Evolutionary conservation across 306 rosid species (phyloP).

Genomic region (Vigna reflexopilosa): DNA sequence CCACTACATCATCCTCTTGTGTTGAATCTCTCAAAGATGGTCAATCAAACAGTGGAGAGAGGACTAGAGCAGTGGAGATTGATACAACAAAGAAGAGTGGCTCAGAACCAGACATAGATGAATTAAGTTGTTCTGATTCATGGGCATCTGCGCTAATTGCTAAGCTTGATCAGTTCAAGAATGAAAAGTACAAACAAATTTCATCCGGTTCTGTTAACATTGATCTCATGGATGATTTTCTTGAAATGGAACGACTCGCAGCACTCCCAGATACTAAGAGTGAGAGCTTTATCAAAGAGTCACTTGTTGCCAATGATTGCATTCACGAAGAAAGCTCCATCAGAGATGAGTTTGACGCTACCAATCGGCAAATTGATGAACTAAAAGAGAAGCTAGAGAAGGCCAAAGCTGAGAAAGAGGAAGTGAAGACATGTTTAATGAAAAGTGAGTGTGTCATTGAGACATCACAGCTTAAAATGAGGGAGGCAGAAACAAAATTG

Average conservation of each 20-base stretch:
- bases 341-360: slow-evolving; percentile 56
- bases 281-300: slow-evolving; percentile 46
- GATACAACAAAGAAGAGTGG: slow-evolving; percentile 19
- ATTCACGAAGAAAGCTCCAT: slow-evolving; percentile 48
- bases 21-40: slow-evolving; percentile 58
- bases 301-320: slow-evolving; percentile 43
- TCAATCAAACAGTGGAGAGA: slow-evolving; percentile 36
- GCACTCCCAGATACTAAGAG: slow-evolving; percentile 58
- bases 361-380: slow-evolving; percentile 52
- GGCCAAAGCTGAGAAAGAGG: slow-evolving; percentile 56
- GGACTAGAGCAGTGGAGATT: slow-evolving; percentile 17
- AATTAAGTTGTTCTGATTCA: slow-evolving; percentile 62
- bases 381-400: slow-evolving; percentile 57
- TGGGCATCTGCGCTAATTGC: slow-evolving; percentile 69
- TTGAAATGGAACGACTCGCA: slow-evolving; percentile 85
- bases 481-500: slow-evolving; percentile 62
- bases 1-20: slow-evolving; percentile 62
- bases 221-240: slow-evolving; percentile 90
- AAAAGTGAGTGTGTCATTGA: slow-evolving; percentile 51
- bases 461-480: slow-evolving; percentile 56
- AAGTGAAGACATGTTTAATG: slow-evolving; percentile 55
- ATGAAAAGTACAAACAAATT: slow-evolving; percentile 55
- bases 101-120: slow-evolving; percentile 42
- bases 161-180: slow-evolving; percentile 74
- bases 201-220: slow-evolving; percentile 49